Conservation (phyloP, 768 basidiomycete species). For the Termitomyces sp. region DNA sequence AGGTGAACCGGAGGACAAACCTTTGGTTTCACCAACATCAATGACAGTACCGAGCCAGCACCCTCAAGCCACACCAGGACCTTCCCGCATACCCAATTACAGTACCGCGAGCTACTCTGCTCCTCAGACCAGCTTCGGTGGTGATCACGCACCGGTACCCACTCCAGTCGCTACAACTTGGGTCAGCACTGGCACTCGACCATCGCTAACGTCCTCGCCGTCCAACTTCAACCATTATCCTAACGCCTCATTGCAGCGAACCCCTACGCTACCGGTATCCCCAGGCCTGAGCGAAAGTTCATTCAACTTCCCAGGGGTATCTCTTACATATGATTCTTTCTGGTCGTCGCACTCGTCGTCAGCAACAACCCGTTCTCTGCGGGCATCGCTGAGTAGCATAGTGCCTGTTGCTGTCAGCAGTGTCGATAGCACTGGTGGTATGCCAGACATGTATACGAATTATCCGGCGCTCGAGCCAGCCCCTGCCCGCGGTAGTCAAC, state of each 20-base stretch:
- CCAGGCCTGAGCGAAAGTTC: conserved; percentile 15
- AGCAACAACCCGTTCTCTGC: conserved; percentile 16
- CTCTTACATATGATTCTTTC: conserved; percentile 57
- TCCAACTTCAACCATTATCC: conserved; percentile 11
- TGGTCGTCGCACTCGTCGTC: conserved; percentile 49
- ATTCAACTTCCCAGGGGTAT: conserved; percentile 23
- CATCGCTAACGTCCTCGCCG: conserved; percentile 4
- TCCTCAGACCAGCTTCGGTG: not conserved
- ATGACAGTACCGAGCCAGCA: not conserved
- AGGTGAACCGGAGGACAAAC: conserved; percentile 11
- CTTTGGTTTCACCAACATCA: not conserved
- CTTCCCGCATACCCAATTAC: not conserved
- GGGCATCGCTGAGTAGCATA: conserved; percentile 10
- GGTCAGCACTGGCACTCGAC: conserved; percentile 1
- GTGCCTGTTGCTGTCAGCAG: not conserved
- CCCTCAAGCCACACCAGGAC: conserved; percentile 3
- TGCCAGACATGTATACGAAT: not conserved
- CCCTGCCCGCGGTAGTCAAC: not conserved
- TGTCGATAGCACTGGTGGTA: not conserved
- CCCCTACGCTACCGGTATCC: conserved; percentile 7
- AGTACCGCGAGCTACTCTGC: not conserved
- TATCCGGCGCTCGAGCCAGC: not conserved
- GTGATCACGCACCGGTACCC: not conserved
- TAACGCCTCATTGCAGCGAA: conserved; percentile 6
- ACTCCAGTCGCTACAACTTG: conserved; percentile 7